phyloP scores from a whole-genome alignment of 768 basidiomycete genomes.

The Lactarius hengduanensis region DNA sequence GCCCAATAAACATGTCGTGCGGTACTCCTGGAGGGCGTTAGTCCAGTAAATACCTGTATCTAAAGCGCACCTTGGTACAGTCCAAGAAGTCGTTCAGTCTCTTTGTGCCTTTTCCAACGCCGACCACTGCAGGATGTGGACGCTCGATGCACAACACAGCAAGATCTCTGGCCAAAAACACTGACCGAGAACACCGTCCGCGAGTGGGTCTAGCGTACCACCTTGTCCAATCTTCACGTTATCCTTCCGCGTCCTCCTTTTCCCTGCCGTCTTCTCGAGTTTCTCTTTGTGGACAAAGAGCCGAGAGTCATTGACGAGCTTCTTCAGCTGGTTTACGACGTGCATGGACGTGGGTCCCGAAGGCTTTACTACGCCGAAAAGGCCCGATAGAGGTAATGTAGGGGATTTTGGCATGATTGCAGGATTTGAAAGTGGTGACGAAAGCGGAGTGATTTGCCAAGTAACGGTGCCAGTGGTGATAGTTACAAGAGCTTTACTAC shows the following conservation, averaged over 20 bases:
- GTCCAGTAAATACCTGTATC: not conserved
- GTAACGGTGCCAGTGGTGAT: not conserved
- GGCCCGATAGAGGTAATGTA: conserved; percentile 64
- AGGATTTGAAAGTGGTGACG: not conserved
- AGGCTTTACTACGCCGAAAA: conserved; percentile 90
- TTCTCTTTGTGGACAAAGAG: conserved; percentile 68
- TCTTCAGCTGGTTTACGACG: conserved; percentile 80
- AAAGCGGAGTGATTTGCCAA: too few species aligned
- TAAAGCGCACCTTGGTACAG: conserved; percentile 73
- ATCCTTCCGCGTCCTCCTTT: conserved; percentile 45
- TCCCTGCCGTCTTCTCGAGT: conserved; percentile 51
- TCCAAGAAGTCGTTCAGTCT: conserved; percentile 77
- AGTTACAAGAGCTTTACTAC: not conserved
- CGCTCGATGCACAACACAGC: conserved; percentile 14
- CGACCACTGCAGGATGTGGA: conserved; percentile 61
- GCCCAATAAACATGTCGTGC: conserved; percentile 85
- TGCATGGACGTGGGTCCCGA: conserved; percentile 93
- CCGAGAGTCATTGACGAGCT: conserved; percentile 69
- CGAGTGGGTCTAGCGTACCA: conserved; percentile 94
- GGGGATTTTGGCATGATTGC: conserved; percentile 29
- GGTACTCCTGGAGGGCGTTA: conserved; percentile 67
- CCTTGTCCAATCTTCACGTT: conserved; percentile 86
- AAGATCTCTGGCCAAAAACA: conserved; percentile 8
- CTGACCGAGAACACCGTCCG: conserved; percentile 90
- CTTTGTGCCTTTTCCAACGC: conserved; percentile 88